Base-by-base conservation (phyloP, 805 yeast genomes). In the Teunomyces tritomae region DNA sequence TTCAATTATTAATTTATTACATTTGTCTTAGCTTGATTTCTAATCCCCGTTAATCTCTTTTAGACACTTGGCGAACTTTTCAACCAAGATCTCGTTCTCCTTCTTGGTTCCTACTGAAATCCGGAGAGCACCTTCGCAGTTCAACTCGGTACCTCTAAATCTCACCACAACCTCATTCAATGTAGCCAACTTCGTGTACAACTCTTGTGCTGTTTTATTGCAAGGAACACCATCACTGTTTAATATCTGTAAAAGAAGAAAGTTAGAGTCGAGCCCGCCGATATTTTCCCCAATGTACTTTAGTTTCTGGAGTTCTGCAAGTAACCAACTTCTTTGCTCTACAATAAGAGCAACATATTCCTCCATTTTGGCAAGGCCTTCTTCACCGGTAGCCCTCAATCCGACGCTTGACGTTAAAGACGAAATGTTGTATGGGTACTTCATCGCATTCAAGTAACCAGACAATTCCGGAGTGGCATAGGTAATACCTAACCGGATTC, bases 371-470 rank as follows among this genome's bases (percentile, higher is more conserved):
- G 62, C 61, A 42, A 91, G 62, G 28, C 89, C 85, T 0, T 54
- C 30, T 8, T 74, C 76, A 5, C 78, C 70, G 5, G 92, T 78
- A 1, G 97, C 95, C 51, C 91, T 78, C 24, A 74, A 49, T 0
- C 96, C 97, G 37, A 89, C 71, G 47, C 79, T 78, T 4, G 97
- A 75, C 1, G 98, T 83, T 54, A 87, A 71, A 9, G 89, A 78
- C 7, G 96, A 88, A 48, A 94, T 87, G 65, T 92, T 94, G 69
- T 94, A 94, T 2, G 99, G 99, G 32, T 96, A 96, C 64, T 94
- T 94, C 86, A 92, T 85, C 20, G 95, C 81, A 64, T 94, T 94
- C 57, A 94, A 70, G 43, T 87, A 78, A 4, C 65, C 57, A 0
- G 96, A 79, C 41, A 94, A 70, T 51, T 78, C 79, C 10, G 73